Evolutionary conservation across 1,284 basidiomycete genomes (phyloP), one percentile per base, ranked within the genome.

Genomic region (Cryptococcus maquisensis): DNA sequence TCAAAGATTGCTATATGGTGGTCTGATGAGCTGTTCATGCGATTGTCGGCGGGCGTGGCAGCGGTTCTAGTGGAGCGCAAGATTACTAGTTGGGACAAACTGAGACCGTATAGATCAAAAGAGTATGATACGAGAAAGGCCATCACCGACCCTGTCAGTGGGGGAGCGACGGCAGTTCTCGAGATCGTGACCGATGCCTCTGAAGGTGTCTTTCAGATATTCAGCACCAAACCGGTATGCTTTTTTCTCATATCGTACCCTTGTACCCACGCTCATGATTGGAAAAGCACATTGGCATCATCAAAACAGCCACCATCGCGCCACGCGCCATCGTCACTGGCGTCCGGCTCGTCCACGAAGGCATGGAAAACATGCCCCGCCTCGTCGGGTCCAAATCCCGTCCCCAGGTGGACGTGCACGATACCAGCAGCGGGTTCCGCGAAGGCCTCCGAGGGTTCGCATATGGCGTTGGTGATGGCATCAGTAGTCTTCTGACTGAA

Each of bases 1-100:
- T 68, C 71, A 0, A 74, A 76, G 38, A 56, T 81, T 7, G 84
- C 83, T 0, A 75, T 82, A 1, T 86, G 83, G 84, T 85, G 81
- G 81, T 82, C 79, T 3, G 78, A 79, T 7, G 75, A 80, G 51
- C 74, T 81, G 58, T 81, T 76, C 54, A 60, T 84, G 21, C 79
- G 80, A 48, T 73, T 86, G 6, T 82, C 81, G 46, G 80, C 78
- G 7, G 80, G 81, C 43, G 82, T 80, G 2, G 83, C 82, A 0
- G 81, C 81, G 50, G 75, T 78, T 0, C 65, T 85, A 5, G 72
- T 75, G 0, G 79, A 83, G 32, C 77, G 78, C 2, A 76, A 77
- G 28, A 63, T 79, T 43, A 55, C 84, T 21, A 69, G 80, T 15
- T 65, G 80, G 61, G 68, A 77, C 15, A 72, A 71, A 7, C 65